A percentile compares a stretch with the other conserved stretches of the same genome.
Evolutionary conservation across 345 rosid genomes (phyloP).

Genomic region (Rhizophora mangle): DNA sequence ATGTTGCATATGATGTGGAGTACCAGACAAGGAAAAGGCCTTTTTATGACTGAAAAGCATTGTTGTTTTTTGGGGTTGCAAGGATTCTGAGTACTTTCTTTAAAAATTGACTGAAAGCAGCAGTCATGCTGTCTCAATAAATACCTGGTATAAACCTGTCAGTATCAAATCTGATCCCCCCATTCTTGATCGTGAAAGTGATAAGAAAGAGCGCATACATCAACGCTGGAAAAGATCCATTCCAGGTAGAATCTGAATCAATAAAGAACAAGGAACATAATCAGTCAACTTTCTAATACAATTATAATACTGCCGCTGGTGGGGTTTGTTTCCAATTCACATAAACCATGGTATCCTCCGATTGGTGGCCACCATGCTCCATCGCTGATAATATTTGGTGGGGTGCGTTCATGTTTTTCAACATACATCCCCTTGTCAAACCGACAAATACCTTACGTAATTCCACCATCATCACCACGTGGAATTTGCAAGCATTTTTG

Average conservation of each 20-base stretch:
- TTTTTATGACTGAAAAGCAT: constrained; percentile 21
- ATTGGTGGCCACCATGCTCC: constrained; percentile 13
- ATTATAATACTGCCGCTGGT: constrained; percentile 6
- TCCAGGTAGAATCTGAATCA: constrained; percentile 5
- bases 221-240: not conserved
- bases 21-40: constrained; percentile 32
- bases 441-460: not conserved
- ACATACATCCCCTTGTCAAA: not conserved
- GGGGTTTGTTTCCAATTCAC: constrained; percentile 13
- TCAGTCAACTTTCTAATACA: constrained; percentile 10
- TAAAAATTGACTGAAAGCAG: constrained; percentile 17
- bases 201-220: constrained; percentile 12
- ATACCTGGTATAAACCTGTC: constrained; percentile 22
- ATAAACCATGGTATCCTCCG: constrained; percentile 9
- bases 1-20: constrained; percentile 4
- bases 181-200: constrained; percentile 28
- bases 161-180: constrained; percentile 16
- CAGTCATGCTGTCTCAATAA: constrained; percentile 8
- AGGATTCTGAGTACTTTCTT: constrained; percentile 10
- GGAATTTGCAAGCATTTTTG: constrained; percentile 1
- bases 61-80: constrained; percentile 7
- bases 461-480: constrained; percentile 19
- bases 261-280: constrained; percentile 23
- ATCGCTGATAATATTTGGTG: constrained; percentile 20
- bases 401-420: constrained; percentile 16